Base-by-base conservation (phyloP, 371 early-diverging fungal species). In the Syncephalastrum contaminatum region DNA sequence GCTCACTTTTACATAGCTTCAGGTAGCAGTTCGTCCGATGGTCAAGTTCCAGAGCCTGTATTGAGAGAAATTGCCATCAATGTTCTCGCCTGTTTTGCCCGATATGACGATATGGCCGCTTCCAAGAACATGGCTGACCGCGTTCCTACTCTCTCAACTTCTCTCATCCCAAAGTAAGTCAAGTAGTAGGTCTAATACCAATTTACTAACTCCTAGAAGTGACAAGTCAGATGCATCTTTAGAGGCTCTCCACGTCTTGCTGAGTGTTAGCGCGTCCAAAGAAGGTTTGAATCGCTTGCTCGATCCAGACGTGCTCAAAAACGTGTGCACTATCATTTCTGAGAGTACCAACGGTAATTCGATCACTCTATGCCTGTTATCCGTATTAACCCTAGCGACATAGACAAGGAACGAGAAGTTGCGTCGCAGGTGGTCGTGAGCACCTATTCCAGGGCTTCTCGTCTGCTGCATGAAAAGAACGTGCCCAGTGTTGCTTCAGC, bases 31-130 rank as follows among this genome's bases (percentile, higher is more conserved):
- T 53, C 59, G 19, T 41, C 24, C 13, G 48, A 53, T 48, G 63
- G 63, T 2, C 64, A 78, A 56, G 60, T 78, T 16, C 75, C 79
- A 10, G 73, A 75, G 50, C 56, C 61, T 5, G 65, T 71, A 0
- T 22, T 78, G 25, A 61, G 70, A 57, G 75, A 74, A 25, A 78
- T 78, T 24, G 79, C 75, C n/a, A 66, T 78, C 41, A 78, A 75
- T 43, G 59, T 78, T 5, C 45, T 78, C 1, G 64, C 68, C 14
- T 75, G 72, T 39, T 78, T 78, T 67, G 71, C 74, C 30, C 71
- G 48, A 20, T 69, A 64, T 43, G 66, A 67, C 5, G 47, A 43
- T 15, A 30, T 78, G 45, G 71, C 68, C 1, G 47, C 63, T 6
- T 62, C 60, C 8, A 60, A 66, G n/a, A 27, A 43, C 20, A 71